Conservation (phyloP, 192 early-diverging fungal genomes). For the Rhizophagus sp. region DNA sequence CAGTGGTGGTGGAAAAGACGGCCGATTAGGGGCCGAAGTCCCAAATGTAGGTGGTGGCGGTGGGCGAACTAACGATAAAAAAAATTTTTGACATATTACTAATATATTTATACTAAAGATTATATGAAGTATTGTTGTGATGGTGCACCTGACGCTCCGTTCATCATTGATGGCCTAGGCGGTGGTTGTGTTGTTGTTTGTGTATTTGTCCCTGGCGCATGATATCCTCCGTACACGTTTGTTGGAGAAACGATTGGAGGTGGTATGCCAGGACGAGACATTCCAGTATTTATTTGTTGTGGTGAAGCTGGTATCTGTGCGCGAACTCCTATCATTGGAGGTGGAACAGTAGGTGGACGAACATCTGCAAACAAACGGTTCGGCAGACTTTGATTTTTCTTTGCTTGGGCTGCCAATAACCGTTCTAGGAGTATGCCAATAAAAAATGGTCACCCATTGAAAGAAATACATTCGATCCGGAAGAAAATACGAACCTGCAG, state of each 20-base stretch:
- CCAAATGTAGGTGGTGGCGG: background rate
- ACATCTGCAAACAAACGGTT: conserved; percentile 74
- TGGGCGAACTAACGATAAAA: background rate
- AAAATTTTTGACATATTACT: background rate
- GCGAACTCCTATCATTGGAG: background rate
- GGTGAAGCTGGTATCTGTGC: background rate
- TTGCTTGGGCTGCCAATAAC: conserved; percentile 85
- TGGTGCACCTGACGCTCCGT: background rate
- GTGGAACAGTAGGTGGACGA: conserved; percentile 19
- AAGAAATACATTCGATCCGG: background rate
- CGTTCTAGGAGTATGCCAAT: conserved; percentile 60
- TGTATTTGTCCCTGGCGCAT: background rate
- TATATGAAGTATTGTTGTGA: too few relatives aligned
- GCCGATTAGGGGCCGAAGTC: background rate
- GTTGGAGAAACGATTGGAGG: background rate
- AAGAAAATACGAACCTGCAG: conserved; percentile 61
- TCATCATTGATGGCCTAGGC: conserved; percentile 19
- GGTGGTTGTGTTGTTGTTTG: background rate
- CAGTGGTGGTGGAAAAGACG: background rate
- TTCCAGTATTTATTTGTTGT: background rate
- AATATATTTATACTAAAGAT: too few relatives aligned
- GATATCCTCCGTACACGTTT: conserved; percentile 21
- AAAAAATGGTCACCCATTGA: background rate
- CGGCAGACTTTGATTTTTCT: conserved; percentile 75
- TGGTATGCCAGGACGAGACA: conserved; percentile 1